A percentile compares a stretch with the other conserved stretches of the same genome.
phyloP scores from a whole-genome alignment of 2,329 filamentous ascomycete genomes.

The Claviceps sp. region DNA sequence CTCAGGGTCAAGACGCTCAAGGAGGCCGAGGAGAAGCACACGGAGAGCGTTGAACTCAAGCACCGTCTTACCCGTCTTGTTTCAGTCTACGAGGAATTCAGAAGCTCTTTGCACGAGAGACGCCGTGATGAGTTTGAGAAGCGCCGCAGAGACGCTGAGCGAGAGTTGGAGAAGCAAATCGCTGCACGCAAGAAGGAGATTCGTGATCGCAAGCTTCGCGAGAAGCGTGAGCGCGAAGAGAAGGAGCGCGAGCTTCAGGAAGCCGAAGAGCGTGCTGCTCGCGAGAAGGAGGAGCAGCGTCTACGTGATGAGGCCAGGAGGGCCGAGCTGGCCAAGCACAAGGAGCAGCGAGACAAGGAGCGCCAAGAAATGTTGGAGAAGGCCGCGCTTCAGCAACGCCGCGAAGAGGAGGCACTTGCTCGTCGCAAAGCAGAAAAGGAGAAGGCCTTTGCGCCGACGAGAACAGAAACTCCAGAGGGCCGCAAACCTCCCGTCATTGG shows the following conservation, averaged over 20 bases:
- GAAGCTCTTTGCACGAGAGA: conserved; percentile 67
- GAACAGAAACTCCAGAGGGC: conserved; percentile 16
- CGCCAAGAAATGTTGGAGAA: conserved; percentile 54
- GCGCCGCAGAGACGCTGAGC: conserved; percentile 79
- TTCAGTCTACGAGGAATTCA: conserved; percentile 72
- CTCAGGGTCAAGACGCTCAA: conserved; percentile 64
- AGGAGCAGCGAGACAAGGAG: conserved; percentile 52
- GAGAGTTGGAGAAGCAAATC: conserved; percentile 87
- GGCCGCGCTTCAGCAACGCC: conserved; percentile 58
- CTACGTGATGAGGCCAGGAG: conserved; percentile 68
- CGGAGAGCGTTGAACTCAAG: conserved; percentile 84
- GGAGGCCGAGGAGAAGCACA: conserved; percentile 78
- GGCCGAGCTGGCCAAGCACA: conserved; percentile 51
- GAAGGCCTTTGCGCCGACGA: conserved; percentile 15
- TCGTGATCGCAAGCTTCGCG: conserved; percentile 66
- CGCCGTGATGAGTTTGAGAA: conserved; percentile 94
- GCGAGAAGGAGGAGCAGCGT: conserved; percentile 77
- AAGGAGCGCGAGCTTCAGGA: conserved; percentile 65
- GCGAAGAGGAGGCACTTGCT: conserved; percentile 79
- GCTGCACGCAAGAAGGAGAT: conserved; percentile 76
- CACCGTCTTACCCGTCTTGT: conserved; percentile 79
- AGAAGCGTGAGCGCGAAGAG: conserved; percentile 76
- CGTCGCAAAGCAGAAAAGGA: conserved; percentile 56
- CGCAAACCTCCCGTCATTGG: conserved; percentile 22
- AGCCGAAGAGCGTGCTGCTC: conserved; percentile 68